Evolutionary conservation across 2,329 filamentous ascomycete genomes (phyloP), one percentile per base, ranked within the genome.

Genomic region (Penicillium sp.): DNA sequence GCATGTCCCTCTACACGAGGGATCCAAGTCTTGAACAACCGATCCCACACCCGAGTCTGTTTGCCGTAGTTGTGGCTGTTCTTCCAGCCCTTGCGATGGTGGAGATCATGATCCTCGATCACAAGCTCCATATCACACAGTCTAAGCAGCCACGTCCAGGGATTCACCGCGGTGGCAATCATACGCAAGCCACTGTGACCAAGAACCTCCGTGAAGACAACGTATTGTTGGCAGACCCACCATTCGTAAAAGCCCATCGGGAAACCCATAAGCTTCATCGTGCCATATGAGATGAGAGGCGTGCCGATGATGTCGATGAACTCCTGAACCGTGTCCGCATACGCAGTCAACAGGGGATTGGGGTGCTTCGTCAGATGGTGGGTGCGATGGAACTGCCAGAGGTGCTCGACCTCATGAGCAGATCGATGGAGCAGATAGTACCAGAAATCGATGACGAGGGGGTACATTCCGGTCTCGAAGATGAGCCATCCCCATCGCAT

Each of bases 171-270:
- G n/a, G 54, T 56, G 7, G 62, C 60, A 51, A 64, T 63, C 6
- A 66, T 41, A 36, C 64, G 56, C 11, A 66, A 45, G 31, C 64
- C 64, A 32, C 59, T 63, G 46, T 66, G 64, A 0, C 64, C 64
- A n/a, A 61, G 61, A 36, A 66, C 31, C 45, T 66, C 64, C 27
- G 64, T 58, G 31, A 60, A 66, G 1, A 64, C 56, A 24, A 66
- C 62, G 31, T 66, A 66, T 54, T 62, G 55, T 32, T 65, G 62
- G 38, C 62, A 64, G 31, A 66, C 48, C 64, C 64, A 66, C 62
- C 64, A 66, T 38, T 65, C 63, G 39, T 66, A 66, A 51, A 66
- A 66, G 3, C 62, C 62, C 59, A 66, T 66, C 0, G 63, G 63
- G 55, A 66, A 55, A 0, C 63, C 63, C 55, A 66, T 54, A 8